Evolutionary conservation across 2,329 filamentous ascomycete species (phyloP), one percentile per base, ranked within the genome.

Genomic region (Phyllosticta paracitricarpa): DNA sequence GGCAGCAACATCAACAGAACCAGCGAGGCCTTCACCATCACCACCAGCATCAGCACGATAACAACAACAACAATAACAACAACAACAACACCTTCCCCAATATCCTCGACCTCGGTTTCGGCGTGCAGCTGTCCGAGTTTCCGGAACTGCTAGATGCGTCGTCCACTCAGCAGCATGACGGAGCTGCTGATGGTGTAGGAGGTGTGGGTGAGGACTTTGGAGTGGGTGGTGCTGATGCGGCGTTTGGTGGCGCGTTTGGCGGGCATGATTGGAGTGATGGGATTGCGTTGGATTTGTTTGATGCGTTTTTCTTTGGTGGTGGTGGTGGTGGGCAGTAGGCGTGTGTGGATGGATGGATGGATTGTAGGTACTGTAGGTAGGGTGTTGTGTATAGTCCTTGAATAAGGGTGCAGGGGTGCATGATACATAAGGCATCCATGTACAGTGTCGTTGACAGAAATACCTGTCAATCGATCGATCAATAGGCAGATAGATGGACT

Each of bases 261-360:
- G 77, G 85, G 69, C 84, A 87, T 66, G 86, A 88, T 67, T 87
- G 73, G 73, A 73, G 70, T 48, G 74, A 76, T 60, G 74, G 73
- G 1, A 72, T 70, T 58, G 72, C 73, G 6, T 68, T 78, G 40
- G 78, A 81, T 69, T 63, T 80, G 12, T 89, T 90, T 72, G 87
- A 89, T 68, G 84, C 84, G 0, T 89, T 89, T 70, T 89, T 88
- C 75, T 88, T 89, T 70, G 85, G 86, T 1, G 40, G 17, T 19
- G 40, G 40, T n/a, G 40, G 40, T 9, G 33, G 33, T 33, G 30
- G 30, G 30, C 19, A 22, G 2, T 22, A 22, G 19, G 19, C 19
- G 19, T 22, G 19, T 22, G 19, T 22, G 19, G 19, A 22, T 22
- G 2, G 19, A 22, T 2, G 19, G 19, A 22, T 22, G 19, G 2